A percentile compares a stretch with the other conserved stretches of the same genome.
phyloP scores from a whole-genome alignment of 441 rosid genomes.

The Pelargonium fulgidum region DNA sequence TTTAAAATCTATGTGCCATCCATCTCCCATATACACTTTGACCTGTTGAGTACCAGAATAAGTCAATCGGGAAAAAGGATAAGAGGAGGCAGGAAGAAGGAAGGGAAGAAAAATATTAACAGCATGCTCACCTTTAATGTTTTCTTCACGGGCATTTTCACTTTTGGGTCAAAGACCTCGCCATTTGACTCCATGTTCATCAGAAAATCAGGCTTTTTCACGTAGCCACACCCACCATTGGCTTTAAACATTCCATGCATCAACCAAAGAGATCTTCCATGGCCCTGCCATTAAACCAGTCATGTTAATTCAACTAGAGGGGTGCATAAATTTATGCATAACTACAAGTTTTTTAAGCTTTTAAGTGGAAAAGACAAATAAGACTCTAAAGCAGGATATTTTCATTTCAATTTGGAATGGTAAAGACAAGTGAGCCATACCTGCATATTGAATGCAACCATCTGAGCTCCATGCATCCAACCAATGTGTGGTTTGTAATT shows the following conservation, averaged over 20 bases:
- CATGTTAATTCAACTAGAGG: no score
- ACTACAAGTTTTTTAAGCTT: no score
- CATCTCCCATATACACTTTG: slow-evolving; percentile 56
- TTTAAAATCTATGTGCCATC: slow-evolving; percentile 64
- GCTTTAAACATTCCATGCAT: slow-evolving; percentile 77
- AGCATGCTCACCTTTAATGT: slow-evolving; percentile 35
- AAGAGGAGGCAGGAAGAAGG: neutral
- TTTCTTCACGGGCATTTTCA: slow-evolving; percentile 24
- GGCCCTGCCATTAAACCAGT: slow-evolving; percentile 30
- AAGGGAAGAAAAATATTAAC: slow-evolving; percentile 3
- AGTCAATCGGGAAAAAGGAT: neutral
- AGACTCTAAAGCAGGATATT: neutral
- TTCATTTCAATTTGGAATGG: neutral
- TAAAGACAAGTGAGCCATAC: slow-evolving; percentile 23
- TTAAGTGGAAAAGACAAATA: neutral
- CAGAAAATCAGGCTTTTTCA: slow-evolving; percentile 57
- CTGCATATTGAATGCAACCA: slow-evolving; percentile 99
- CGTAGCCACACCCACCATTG: slow-evolving; percentile 61
- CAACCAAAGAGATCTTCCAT: slow-evolving; percentile 46
- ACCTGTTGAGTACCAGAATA: slow-evolving; percentile 34
- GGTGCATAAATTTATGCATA: no score
- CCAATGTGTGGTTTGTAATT: slow-evolving; percentile 80
- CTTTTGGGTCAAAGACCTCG: slow-evolving; percentile 38
- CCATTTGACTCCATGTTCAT: slow-evolving; percentile 24
- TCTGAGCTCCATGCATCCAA: slow-evolving; percentile 96